phyloP scores from a whole-genome alignment of 768 basidiomycete species.

The Hygrocybe punicea region DNA sequence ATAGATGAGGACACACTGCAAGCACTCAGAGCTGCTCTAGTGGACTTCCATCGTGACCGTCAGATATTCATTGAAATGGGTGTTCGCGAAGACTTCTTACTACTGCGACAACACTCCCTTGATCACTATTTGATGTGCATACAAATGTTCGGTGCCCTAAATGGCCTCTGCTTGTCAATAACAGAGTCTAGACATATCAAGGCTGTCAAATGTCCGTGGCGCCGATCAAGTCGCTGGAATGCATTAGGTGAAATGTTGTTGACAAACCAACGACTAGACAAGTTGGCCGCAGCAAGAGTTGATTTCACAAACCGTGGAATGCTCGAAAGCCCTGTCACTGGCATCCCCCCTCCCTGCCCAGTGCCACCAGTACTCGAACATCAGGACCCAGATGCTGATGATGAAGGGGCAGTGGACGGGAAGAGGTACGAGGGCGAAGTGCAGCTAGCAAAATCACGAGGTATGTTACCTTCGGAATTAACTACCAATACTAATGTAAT shows the following conservation, averaged over 20 bases:
- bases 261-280: constrained; percentile 21
- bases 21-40: background rate
- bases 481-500: background rate
- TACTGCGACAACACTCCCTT: background rate
- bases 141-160: constrained; percentile 17
- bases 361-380: background rate
- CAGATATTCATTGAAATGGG: constrained; percentile 23
- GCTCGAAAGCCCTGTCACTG: constrained; percentile 2
- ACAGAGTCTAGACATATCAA: constrained; percentile 25
- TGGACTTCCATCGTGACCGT: constrained; percentile 10
- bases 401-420: background rate
- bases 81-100: background rate
- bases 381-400: background rate
- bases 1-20: constrained; percentile 5
- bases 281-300: constrained; percentile 15
- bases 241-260: background rate
- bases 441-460: background rate
- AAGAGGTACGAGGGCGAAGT: background rate
- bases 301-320: constrained; percentile 19
- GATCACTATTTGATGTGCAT: constrained; percentile 16
- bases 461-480: background rate
- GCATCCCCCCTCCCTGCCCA: background rate
- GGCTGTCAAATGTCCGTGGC: constrained; percentile 26
- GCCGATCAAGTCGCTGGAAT: constrained; percentile 18
- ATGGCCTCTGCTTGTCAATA: constrained; percentile 23